Base-by-base conservation (phyloP, 331 rosid genomes). In the Rosa hybrid region DNA sequence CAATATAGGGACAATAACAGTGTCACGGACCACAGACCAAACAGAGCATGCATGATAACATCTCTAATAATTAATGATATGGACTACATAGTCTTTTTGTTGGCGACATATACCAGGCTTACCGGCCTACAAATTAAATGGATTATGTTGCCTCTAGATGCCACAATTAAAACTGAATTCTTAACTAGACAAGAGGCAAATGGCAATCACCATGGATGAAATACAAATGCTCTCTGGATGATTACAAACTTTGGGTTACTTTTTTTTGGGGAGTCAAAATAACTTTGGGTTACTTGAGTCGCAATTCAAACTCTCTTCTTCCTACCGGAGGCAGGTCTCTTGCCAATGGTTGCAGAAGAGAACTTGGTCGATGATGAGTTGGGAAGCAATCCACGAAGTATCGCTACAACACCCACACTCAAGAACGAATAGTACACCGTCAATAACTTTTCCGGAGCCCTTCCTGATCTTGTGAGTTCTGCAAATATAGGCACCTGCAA, bases 401-500 rank as follows among this genome's bases (percentile, higher is more conserved):
- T 73, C 65, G 95, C 92, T 60, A 90, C 14, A 73, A 85, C 85
- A 59, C 94, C 89, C 42, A 92, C 71, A 86, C 88, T 89, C 84
- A 89, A 6, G 92, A 88, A 86, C 64, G 90, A 81, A 75, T 53
- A 81, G 83, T 92, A 89, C 72, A 88, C 11, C 42, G 70, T 80
- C 88, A 90, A 71, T 21, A 92, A 79, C 78, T 83, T 86, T 1
- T 80, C 83, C n/a, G 92, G 86, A 68, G 95, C 94, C 87, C 80
- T 83, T 27, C 79, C 71, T 2, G 97, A 92, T 57, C 83, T 75
- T 21, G 80, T 72, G 86, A 90, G 44, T 62, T 92, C 96, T 68
- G 88, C 88, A 80, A 90, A 74, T 60, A 83, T 39, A 23, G 91
- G 87, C 75, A 75, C 90, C 95, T 92, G 89, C 83, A 87, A 87